These are phyloP conservation scores for Zygoascus meyerae DNA, from an alignment of 1,139 yeast genomes.

Conservation along the genomic window DNA sequence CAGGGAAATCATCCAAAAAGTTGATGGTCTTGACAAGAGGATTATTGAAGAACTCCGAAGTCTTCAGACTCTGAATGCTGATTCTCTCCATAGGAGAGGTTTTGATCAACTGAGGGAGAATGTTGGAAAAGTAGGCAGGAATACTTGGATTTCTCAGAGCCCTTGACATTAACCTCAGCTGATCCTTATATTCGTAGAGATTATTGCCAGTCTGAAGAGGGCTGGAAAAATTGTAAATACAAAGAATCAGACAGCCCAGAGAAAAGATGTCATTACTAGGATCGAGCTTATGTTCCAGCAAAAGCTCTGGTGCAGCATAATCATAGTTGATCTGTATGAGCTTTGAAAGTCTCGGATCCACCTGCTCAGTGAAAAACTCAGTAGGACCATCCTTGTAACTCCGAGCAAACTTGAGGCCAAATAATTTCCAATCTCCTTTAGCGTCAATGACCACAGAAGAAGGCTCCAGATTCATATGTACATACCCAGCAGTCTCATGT, in stretches of 20 bases:
- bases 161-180: conserved; percentile 35
- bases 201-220: conserved; percentile 34
- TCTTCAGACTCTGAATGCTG: conserved; percentile 45
- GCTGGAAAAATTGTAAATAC: conserved; percentile 46
- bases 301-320: conserved; percentile 71
- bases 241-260: conserved; percentile 65
- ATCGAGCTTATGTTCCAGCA: conserved; percentile 54
- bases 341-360: conserved; percentile 67
- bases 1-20: conserved; percentile 78
- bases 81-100: conserved; percentile 39
- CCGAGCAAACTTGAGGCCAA: conserved; percentile 62
- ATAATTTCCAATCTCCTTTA: conserved; percentile 90
- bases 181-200: conserved; percentile 32
- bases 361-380: conserved; percentile 55
- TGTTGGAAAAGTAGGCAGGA: conserved; percentile 32
- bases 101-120: conserved; percentile 40
- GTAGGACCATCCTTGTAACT: conserved; percentile 28
- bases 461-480: conserved; percentile 79
- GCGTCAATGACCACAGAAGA: conserved; percentile 67
- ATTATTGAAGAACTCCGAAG: conserved; percentile 65
- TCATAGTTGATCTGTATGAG: conserved; percentile 68
- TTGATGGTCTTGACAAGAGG: conserved; percentile 77
- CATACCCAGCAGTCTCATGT: conserved; percentile 67
- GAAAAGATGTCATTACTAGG: conserved; percentile 80
- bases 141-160: conserved; percentile 37